A percentile compares a stretch with the other conserved stretches of the same genome.
Evolutionary conservation across 495 filamentous ascomycete genomes (phyloP).

Genomic region (Aspergillus ellipticus): DNA sequence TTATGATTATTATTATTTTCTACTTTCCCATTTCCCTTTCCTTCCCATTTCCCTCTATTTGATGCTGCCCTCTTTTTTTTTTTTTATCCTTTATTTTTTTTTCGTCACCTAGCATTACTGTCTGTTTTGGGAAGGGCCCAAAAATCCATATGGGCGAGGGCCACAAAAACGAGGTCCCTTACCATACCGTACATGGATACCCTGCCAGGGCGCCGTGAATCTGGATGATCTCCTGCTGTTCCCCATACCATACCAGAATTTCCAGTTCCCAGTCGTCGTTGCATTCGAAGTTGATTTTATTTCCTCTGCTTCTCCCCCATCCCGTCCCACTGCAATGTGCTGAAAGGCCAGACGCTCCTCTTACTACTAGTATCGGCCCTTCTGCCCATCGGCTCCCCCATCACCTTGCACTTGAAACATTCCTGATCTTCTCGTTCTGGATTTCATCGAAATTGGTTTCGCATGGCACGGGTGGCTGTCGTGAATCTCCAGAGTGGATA

Average conservation of each 20-base stretch:
- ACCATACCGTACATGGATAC: not conserved
- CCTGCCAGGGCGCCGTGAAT: not conserved
- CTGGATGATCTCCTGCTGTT: slow-evolving; percentile 1
- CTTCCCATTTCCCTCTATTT: slow-evolving; percentile 9
- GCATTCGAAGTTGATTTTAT: not conserved
- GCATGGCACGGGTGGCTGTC: slow-evolving; percentile 17
- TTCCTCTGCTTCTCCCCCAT: not conserved
- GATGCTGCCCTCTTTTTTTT: slow-evolving; percentile 5
- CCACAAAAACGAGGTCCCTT: not conserved
- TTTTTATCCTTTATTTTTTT: slow-evolving; percentile 2
- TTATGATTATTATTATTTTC: slow-evolving; percentile 1
- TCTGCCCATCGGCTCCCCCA: not conserved
- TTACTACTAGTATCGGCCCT: not conserved
- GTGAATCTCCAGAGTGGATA: slow-evolving; percentile 16
- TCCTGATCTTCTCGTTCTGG: not conserved
- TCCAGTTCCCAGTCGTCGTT: too few relatives aligned
- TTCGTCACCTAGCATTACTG: not conserved
- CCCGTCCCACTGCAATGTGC: not conserved
- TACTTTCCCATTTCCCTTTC: not conserved
- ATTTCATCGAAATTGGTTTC: not conserved
- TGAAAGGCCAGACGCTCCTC: not conserved
- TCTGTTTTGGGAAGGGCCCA: not conserved
- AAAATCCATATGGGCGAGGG: not conserved
- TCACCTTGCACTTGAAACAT: slow-evolving; percentile 1
- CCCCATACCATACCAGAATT: too few relatives aligned